Conservation (phyloP, 2,329 filamentous ascomycete species). For the Aspergillus calidoustus region DNA sequence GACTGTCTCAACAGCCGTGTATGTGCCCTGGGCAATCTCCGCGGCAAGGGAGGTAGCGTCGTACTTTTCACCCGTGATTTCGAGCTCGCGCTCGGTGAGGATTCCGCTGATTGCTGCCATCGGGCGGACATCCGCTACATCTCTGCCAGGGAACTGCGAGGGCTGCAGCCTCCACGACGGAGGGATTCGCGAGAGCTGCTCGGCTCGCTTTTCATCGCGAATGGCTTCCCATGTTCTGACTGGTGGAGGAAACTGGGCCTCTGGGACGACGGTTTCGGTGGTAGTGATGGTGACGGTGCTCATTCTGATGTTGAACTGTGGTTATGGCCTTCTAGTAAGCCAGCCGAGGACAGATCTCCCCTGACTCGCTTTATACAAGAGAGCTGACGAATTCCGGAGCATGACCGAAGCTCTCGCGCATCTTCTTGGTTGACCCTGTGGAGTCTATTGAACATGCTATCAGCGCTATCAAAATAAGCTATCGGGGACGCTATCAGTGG, state of each 20-base stretch:
- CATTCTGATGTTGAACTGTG: not conserved
- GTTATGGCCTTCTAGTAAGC: not conserved
- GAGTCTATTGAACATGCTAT: not conserved
- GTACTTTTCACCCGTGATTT: constrained; percentile 6
- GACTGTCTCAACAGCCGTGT: not conserved
- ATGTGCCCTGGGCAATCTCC: not conserved
- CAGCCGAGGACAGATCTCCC: not conserved
- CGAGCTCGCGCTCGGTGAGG: not conserved
- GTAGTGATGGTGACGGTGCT: not conserved
- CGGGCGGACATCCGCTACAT: not conserved
- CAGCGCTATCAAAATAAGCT: not conserved
- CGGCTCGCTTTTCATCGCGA: not conserved
- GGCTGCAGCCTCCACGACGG: not conserved
- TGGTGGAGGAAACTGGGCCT: not conserved
- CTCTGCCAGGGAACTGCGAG: not conserved
- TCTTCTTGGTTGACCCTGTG: not conserved
- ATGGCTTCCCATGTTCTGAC: not conserved
- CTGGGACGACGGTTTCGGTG: not conserved
- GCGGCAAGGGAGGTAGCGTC: not conserved
- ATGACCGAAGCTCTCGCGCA: not conserved
- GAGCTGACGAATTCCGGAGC: not conserved
- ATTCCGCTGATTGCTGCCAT: not conserved
- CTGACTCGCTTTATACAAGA: not conserved
- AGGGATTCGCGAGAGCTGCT: constrained; percentile 1
- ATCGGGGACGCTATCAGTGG: not conserved